Conservation (phyloP, 1,139 yeast genomes). For the Pneumocystis carinii region DNA sequence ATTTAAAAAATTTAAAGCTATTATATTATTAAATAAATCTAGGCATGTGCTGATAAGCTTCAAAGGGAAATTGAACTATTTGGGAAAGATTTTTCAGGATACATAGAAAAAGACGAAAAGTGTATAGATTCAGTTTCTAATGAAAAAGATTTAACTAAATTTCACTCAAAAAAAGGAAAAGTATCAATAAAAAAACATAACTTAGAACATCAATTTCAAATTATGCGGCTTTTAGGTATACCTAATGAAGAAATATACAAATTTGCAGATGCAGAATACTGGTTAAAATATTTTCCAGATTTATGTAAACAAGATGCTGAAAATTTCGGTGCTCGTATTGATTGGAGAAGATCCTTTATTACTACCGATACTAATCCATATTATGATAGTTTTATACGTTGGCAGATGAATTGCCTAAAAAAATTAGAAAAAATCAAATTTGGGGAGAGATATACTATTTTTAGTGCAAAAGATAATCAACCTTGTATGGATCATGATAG, state of each 20-base stretch:
- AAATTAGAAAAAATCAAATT: slow-evolving; percentile 83
- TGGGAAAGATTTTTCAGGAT: slow-evolving; percentile 54
- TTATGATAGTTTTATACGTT: slow-evolving; percentile 86
- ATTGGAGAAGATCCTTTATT: slow-evolving; percentile 94
- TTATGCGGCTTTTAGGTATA: slow-evolving; percentile 87
- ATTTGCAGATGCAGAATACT: slow-evolving; percentile 77
- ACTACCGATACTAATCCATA: slow-evolving; percentile 92
- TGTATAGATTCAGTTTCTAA: slow-evolving; percentile 26
- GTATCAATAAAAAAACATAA: slow-evolving; percentile 88
- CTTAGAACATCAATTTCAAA: slow-evolving; percentile 88
- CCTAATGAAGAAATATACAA: slow-evolving; percentile 65
- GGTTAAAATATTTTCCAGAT: slow-evolving; percentile 89
- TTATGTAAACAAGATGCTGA: slow-evolving; percentile 69
- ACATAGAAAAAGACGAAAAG: slow-evolving; percentile 17
- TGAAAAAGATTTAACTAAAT: slow-evolving; percentile 66
- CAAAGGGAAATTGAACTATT: slow-evolving; percentile 82
- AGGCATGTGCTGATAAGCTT: slow-evolving; percentile 88
- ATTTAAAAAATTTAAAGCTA: slow-evolving; percentile 16
- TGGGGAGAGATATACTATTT: slow-evolving; percentile 95
- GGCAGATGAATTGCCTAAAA: slow-evolving; percentile 89
- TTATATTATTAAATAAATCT: neutral
- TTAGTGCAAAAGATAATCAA: slow-evolving; percentile 95
- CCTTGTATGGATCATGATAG: slow-evolving; percentile 99
- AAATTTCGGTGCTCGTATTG: slow-evolving; percentile 81
- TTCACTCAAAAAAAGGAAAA: slow-evolving; percentile 80